These are phyloP conservation scores for Diaporthe citriasiana DNA, from an alignment of 2,329 filamentous ascomycete genomes.

Conservation along the genomic window DNA sequence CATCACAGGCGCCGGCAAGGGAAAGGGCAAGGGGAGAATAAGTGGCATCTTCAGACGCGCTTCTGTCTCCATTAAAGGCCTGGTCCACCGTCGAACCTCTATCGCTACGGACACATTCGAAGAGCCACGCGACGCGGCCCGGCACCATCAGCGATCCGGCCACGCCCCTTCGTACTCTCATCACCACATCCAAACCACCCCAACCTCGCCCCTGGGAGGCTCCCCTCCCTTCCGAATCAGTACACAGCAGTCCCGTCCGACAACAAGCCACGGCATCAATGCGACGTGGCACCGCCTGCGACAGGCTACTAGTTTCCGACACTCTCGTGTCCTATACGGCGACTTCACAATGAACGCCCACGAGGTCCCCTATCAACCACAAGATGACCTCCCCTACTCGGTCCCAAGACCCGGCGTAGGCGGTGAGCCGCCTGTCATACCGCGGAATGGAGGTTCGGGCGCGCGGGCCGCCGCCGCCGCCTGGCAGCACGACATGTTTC, in stretches of 20 bases:
- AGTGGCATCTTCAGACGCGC: slow-evolving; percentile 69
- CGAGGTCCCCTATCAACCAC: slow-evolving; percentile 40
- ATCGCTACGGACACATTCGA: slow-evolving; percentile 46
- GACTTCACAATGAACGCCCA: slow-evolving; percentile 49
- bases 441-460: slow-evolving; percentile 70
- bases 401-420: slow-evolving; percentile 64
- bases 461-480: slow-evolving; percentile 72
- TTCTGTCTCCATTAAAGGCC: slow-evolving; percentile 67
- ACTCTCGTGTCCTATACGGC: slow-evolving; percentile 62
- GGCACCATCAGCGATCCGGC: slow-evolving; percentile 41
- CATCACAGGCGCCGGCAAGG: slow-evolving; percentile 26
- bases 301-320: slow-evolving; percentile 51
- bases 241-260: slow-evolving; percentile 37
- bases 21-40: slow-evolving; percentile 52
- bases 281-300: slow-evolving; percentile 41
- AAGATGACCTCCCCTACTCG: slow-evolving; percentile 40
- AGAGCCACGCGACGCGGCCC: slow-evolving; percentile 44
- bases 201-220: slow-evolving; percentile 38
- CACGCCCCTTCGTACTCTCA: slow-evolving; percentile 40
- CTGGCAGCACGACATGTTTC: slow-evolving; percentile 66
- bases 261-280: slow-evolving; percentile 61
- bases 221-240: slow-evolving; percentile 9
- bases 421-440: slow-evolving; percentile 72
- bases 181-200: slow-evolving; percentile 41
- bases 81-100: slow-evolving; percentile 65